Evolutionary conservation across 768 basidiomycete species (phyloP).

Genomic region (Phlebiopsis flavidoalba): DNA sequence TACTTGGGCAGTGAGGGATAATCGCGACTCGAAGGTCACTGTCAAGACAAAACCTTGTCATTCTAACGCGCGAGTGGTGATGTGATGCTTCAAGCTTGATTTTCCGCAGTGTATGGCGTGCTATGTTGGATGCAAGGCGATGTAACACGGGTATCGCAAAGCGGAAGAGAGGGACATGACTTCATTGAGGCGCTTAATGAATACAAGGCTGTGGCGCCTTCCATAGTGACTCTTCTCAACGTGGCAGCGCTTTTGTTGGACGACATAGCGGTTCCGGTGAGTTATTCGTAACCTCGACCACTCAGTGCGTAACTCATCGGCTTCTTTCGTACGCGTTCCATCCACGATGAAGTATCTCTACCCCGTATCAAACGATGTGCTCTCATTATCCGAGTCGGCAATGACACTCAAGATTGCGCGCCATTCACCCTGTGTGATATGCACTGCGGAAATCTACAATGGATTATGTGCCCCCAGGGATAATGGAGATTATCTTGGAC

Average conservation of each 20-base stretch:
- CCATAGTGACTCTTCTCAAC: not conserved
- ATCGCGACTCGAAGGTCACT: conserved; percentile 21
- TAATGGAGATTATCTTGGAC: conserved; percentile 53
- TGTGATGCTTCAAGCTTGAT: too few relatives aligned
- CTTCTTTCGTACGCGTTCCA: not conserved
- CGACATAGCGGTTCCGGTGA: not conserved
- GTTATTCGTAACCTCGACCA: not conserved
- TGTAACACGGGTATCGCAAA: not conserved
- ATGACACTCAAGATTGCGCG: conserved; percentile 77
- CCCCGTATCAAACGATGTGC: conserved; percentile 48
- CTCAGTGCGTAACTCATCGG: not conserved
- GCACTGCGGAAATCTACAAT: conserved; percentile 46
- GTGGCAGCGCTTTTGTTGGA: not conserved
- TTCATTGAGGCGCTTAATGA: too few relatives aligned
- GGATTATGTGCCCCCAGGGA: conserved; percentile 64
- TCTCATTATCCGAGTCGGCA: conserved; percentile 44
- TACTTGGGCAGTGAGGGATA: conserved; percentile 22
- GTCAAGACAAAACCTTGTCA: not conserved
- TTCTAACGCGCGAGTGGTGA: too few relatives aligned
- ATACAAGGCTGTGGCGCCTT: conserved; percentile 1
- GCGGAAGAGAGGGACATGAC: not conserved
- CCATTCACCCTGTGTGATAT: conserved; percentile 66
- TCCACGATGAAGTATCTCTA: conserved; percentile 58
- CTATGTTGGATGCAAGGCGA: not conserved
- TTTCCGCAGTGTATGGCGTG: too few relatives aligned